Evolutionary conservation across 257 asterid species (phyloP).

Genomic region (Plantago elongata): DNA sequence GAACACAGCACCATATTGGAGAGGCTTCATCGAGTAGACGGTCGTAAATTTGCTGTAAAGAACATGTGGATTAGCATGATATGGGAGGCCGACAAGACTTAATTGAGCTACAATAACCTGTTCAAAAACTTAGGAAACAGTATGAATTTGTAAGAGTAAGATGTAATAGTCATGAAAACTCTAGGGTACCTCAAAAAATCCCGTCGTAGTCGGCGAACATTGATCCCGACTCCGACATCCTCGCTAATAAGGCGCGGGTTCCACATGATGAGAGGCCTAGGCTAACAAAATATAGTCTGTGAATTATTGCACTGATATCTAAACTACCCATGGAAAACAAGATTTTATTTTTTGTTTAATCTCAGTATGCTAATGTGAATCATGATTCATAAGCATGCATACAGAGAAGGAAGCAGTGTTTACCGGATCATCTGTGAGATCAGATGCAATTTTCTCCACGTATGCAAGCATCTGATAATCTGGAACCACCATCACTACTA

Average conservation of each 20-base stretch:
- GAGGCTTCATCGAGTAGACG: conserved; percentile 92
- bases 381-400: neutral
- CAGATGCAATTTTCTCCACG: conserved; percentile 76
- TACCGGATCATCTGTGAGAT: conserved; percentile 89
- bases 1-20: conserved; percentile 79
- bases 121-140: neutral
- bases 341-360: neutral
- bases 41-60: conserved; percentile 60
- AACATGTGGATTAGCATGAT: conserved; percentile 17
- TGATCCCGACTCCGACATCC: conserved; percentile 95
- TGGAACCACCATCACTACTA: conserved; percentile 92
- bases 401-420: conserved; percentile 10
- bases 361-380: neutral
- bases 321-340: neutral
- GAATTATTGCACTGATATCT: conserved; percentile 27
- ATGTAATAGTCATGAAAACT: neutral
- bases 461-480: conserved; percentile 92
- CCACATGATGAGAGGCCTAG: conserved; percentile 99
- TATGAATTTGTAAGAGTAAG: neutral
- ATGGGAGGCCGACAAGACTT: conserved; percentile 2
- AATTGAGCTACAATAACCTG: neutral
- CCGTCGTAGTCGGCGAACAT: conserved; percentile 70
- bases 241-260: conserved; percentile 92
- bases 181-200: conserved; percentile 64
- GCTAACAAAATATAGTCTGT: conserved; percentile 47